Evolutionary conservation across 2,329 filamentous ascomycete species (phyloP).

Genomic region (Xylaria sp.): DNA sequence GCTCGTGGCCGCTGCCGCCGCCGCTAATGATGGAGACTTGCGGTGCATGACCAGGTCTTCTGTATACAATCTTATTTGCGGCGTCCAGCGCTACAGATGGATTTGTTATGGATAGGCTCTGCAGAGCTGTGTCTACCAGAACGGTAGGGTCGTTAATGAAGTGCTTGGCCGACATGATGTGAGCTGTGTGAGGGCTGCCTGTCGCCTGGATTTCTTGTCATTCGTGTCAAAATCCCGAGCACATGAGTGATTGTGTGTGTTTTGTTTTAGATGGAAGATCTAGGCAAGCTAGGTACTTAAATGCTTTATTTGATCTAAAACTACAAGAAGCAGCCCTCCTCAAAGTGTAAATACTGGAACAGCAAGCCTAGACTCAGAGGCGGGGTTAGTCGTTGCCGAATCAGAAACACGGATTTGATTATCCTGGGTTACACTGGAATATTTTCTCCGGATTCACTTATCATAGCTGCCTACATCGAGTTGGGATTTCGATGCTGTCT

Average conservation of each 20-base stretch:
- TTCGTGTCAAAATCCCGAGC: neutral
- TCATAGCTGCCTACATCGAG: neutral
- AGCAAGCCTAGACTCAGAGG: slow-evolving; percentile 1
- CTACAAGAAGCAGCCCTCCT: neutral
- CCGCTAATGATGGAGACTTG: slow-evolving; percentile 88
- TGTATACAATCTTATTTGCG: slow-evolving; percentile 86
- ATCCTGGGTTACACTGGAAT: slow-evolving; percentile 16
- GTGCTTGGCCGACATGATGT: slow-evolving; percentile 73
- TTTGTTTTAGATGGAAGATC: neutral
- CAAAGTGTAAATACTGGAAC: neutral
- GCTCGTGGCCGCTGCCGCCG: slow-evolving; percentile 90
- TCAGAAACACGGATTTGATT: slow-evolving; percentile 21
- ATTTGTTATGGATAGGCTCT: slow-evolving; percentile 82
- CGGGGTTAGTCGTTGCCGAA: slow-evolving; percentile 20
- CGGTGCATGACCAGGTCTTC: slow-evolving; percentile 62
- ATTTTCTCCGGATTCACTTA: neutral
- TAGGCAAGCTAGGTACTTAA: no score
- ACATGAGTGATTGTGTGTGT: no score
- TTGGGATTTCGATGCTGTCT: neutral
- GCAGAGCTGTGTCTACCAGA: slow-evolving; percentile 80
- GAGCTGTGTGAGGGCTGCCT: neutral
- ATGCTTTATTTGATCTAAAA: neutral
- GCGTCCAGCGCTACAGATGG: slow-evolving; percentile 82
- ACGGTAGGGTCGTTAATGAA: slow-evolving; percentile 87
- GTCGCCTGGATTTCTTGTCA: neutral